phyloP scores from a whole-genome alignment of 2,329 filamentous ascomycete species.

The Botrytis byssoidea region DNA sequence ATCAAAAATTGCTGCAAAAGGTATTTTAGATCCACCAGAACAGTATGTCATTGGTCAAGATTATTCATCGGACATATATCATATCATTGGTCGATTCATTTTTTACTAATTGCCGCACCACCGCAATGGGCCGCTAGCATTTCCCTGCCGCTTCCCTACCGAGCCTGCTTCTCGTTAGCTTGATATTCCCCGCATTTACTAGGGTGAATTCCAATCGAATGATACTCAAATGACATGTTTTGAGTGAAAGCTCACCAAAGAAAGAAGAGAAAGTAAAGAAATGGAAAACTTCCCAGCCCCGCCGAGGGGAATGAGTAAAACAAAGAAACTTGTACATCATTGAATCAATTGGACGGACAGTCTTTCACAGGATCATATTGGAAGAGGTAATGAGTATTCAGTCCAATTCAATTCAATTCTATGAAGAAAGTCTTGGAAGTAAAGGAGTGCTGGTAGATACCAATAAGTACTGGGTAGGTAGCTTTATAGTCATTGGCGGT shows the following conservation, averaged over 20 bases:
- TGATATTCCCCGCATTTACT: constrained; percentile 10
- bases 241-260: not conserved
- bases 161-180: not conserved
- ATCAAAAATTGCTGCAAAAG: not conserved
- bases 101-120: not conserved
- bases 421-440: too few species aligned
- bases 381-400: not conserved
- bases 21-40: too few species aligned
- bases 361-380: not conserved
- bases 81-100: not conserved
- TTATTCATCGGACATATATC: fast-evolving
- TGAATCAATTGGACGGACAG: not conserved
- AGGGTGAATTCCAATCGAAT: constrained; percentile 11
- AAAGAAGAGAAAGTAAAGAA: not conserved
- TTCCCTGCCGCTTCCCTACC: not conserved
- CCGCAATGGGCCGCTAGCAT: not conserved
- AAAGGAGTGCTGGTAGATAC: not conserved
- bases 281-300: not conserved
- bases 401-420: not conserved
- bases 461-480: not conserved
- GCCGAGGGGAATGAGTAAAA: not conserved
- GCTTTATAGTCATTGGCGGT: not conserved
- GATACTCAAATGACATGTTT: not conserved
- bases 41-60: not conserved
- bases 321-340: not conserved